Conservation (phyloP, 371 early-diverging fungal genomes). For the Rhizopus sp. region DNA sequence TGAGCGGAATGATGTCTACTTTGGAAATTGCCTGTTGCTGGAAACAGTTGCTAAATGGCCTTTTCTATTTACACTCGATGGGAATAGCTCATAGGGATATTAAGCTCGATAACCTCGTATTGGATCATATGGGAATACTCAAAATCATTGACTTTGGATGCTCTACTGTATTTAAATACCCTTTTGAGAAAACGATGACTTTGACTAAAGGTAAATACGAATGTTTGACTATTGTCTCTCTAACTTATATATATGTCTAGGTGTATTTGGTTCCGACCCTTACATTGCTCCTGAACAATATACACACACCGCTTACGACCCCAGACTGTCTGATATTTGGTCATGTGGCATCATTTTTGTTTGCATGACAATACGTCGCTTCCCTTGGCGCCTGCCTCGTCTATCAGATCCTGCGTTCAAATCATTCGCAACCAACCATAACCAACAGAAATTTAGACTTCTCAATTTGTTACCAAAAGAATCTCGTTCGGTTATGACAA, state of each 20-base stretch:
- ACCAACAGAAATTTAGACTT: constrained; percentile 44
- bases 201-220: constrained; percentile 58
- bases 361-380: constrained; percentile 74
- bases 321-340: constrained; percentile 77
- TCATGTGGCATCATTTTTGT: constrained; percentile 77
- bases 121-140: constrained; percentile 68
- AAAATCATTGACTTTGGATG: constrained; percentile 96
- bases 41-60: constrained; percentile 74
- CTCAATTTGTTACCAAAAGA: constrained; percentile 56
- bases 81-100: constrained; percentile 89
- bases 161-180: constrained; percentile 76
- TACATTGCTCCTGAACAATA: constrained; percentile 94
- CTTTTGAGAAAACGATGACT: constrained; percentile 59
- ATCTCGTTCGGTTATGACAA: constrained; percentile 43
- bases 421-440: constrained; percentile 47
- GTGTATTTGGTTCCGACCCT: constrained; percentile 85
- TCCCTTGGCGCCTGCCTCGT: constrained; percentile 75
- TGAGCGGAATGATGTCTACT: constrained; percentile 65
- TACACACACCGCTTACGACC: constrained; percentile 58
- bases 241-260: constrained; percentile 25
- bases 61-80: constrained; percentile 69
- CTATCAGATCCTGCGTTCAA: constrained; percentile 57
- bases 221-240: too few relatives aligned
- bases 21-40: constrained; percentile 74
- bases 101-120: constrained; percentile 87